A percentile compares a stretch with the other conserved stretches of the same genome.
phyloP scores from a whole-genome alignment of 2,329 filamentous ascomycete genomes.

The Talaromyces verruculosus region DNA sequence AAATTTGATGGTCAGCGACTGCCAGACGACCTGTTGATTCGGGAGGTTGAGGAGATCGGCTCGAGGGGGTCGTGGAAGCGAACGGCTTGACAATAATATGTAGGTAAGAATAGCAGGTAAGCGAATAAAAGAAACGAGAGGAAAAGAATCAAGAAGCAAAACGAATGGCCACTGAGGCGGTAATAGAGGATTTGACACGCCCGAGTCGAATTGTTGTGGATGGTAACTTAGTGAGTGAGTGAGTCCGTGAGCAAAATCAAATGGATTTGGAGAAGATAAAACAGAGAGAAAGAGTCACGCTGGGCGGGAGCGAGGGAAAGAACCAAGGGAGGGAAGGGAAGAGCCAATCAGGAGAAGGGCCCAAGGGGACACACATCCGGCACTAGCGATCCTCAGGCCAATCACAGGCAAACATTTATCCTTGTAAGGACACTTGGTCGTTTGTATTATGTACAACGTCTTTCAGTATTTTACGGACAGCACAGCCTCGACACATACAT shows the following conservation, averaged over 20 bases:
- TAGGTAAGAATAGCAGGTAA: not conserved
- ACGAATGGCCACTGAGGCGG: slow-evolving; percentile 1
- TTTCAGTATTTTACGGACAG: not conserved
- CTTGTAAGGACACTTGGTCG: not conserved
- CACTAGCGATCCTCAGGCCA: not conserved
- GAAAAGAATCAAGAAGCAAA: not conserved
- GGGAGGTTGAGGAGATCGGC: not conserved
- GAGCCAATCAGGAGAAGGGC: not conserved
- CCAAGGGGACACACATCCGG: not conserved
- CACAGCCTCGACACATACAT: not conserved
- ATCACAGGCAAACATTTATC: not conserved
- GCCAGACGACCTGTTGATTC: not conserved
- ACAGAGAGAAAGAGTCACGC: not conserved
- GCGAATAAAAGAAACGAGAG: not conserved
- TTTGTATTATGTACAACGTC: not conserved
- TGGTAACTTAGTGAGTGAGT: not conserved
- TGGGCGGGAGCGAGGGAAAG: slow-evolving; percentile 5
- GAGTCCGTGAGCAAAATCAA: not conserved
- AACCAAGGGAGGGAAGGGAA: slow-evolving; percentile 3
- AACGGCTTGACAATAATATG: not conserved
- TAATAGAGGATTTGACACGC: not conserved
- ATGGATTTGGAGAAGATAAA: no score
- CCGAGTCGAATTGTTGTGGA: not conserved
- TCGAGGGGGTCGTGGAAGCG: not conserved
- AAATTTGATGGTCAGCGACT: not conserved